Percentiles rank a stretch among this genome's conserved stretches.
Conservation (phyloP, 192 early-diverging fungal species). For the Chytriomyces sp. region DNA sequence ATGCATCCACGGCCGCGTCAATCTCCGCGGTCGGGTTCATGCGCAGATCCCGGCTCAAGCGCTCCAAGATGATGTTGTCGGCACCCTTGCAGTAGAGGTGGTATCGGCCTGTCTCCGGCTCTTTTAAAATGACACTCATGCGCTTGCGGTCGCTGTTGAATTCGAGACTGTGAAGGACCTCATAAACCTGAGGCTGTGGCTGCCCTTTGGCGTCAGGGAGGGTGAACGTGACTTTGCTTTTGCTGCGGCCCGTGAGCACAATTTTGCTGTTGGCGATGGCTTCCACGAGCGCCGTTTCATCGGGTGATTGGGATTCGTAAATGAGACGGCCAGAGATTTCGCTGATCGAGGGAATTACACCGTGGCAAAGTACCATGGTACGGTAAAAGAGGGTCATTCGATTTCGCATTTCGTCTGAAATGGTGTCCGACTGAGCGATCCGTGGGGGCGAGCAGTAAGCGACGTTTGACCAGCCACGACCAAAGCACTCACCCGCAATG, state of each 20-base stretch:
- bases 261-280: constrained; percentile 57
- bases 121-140: constrained; percentile 79
- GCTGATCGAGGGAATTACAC: constrained; percentile 59
- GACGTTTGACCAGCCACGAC: constrained; percentile 46
- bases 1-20: constrained; percentile 33
- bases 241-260: constrained; percentile 43
- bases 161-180: constrained; percentile 77
- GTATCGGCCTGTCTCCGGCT: constrained; percentile 64
- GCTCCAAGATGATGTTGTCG: constrained; percentile 80
- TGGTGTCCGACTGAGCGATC: constrained; percentile 46
- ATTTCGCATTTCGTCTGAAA: constrained; percentile 7
- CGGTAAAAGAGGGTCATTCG: constrained; percentile 59
- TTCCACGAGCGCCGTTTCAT: constrained; percentile 56
- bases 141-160: constrained; percentile 87
- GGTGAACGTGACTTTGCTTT: constrained; percentile 41
- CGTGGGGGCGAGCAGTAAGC: constrained; percentile 62
- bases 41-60: constrained; percentile 51
- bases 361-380: constrained; percentile 79
- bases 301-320: constrained; percentile 88
- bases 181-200: constrained; percentile 34
- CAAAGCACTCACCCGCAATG: constrained; percentile 52
- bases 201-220: constrained; percentile 57
- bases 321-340: constrained; percentile 54
- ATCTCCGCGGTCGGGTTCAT: constrained; percentile 26
- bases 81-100: constrained; percentile 88